Percentiles rank a stretch among this genome's conserved stretches.
Conservation (phyloP, 1,284 basidiomycete genomes). For the Ganoderma lucidum region DNA sequence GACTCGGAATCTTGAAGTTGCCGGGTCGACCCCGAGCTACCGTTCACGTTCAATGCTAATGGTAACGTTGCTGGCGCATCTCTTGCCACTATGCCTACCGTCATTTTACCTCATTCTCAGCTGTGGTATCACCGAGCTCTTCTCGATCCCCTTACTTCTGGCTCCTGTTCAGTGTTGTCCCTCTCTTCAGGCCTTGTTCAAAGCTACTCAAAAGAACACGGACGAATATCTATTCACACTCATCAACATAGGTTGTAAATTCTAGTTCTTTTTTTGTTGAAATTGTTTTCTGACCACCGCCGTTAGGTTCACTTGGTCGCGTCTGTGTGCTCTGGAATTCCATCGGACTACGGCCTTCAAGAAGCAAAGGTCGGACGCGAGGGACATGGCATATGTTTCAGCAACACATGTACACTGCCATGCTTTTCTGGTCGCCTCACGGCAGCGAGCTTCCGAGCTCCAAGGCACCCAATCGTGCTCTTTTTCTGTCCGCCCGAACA, state of each 20-base stretch:
- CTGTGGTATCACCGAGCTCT: not conserved
- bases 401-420: not conserved
- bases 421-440: not conserved
- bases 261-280: not conserved
- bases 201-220: not conserved
- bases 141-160: not conserved
- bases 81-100: not conserved
- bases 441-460: not conserved
- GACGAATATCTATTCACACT: not conserved
- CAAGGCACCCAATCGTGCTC: not conserved
- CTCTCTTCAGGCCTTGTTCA: not conserved
- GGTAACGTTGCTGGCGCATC: not conserved
- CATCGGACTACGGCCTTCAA: not conserved
- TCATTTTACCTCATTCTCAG: not conserved
- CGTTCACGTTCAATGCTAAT: not conserved
- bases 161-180: not conserved
- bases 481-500: slow-evolving; percentile 13
- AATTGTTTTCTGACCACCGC: not conserved
- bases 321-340: not conserved
- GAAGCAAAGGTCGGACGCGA: slow-evolving; percentile 2
- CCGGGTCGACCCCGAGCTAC: not conserved
- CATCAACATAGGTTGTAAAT: not conserved
- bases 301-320: not conserved
- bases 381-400: not conserved
- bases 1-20: not conserved